Evolutionary conservation across 768 basidiomycete species (phyloP).

Genomic region (Melanogaster broomeanus): DNA sequence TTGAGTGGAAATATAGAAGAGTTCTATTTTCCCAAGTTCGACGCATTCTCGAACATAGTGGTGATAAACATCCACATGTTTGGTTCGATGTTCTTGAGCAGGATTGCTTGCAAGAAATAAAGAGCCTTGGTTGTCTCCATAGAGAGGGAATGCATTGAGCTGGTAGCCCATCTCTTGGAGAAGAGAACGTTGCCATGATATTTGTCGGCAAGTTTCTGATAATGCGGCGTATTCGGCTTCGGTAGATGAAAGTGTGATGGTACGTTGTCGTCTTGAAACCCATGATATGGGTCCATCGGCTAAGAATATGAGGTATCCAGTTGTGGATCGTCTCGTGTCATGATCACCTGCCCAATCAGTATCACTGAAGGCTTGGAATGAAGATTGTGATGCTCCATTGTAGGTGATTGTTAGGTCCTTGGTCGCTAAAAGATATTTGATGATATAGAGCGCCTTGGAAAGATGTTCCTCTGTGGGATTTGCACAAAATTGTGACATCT

Average conservation of each 20-base stretch:
- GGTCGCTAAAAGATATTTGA: not conserved
- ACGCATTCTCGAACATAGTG: not conserved
- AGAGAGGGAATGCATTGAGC: conserved; percentile 9
- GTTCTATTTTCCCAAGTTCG: not conserved
- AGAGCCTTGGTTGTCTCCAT: conserved; percentile 4
- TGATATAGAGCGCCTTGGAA: not conserved
- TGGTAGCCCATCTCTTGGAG: conserved; percentile 19
- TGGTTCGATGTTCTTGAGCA: not conserved
- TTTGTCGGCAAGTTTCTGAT: conserved; percentile 25
- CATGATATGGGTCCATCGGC: not conserved
- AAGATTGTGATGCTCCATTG: not conserved
- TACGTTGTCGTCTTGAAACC: not conserved
- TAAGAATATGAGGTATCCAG: not conserved
- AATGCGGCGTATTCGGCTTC: conserved; percentile 49
- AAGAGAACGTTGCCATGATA: conserved; percentile 26
- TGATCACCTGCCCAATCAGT: not conserved
- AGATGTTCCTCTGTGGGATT: not conserved
- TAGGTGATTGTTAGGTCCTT: not conserved
- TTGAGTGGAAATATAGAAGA: not conserved
- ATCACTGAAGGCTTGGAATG: not conserved
- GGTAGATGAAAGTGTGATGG: conserved; percentile 26
- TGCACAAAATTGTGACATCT: conserved; percentile 19
- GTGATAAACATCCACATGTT: not conserved
- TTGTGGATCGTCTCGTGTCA: not conserved
- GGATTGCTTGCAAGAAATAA: not conserved